A percentile compares a stretch with the other conserved stretches of the same genome.
Conservation (phyloP, 176 grass and related monocot species). For the Rhipidocladum racemiflorum region DNA sequence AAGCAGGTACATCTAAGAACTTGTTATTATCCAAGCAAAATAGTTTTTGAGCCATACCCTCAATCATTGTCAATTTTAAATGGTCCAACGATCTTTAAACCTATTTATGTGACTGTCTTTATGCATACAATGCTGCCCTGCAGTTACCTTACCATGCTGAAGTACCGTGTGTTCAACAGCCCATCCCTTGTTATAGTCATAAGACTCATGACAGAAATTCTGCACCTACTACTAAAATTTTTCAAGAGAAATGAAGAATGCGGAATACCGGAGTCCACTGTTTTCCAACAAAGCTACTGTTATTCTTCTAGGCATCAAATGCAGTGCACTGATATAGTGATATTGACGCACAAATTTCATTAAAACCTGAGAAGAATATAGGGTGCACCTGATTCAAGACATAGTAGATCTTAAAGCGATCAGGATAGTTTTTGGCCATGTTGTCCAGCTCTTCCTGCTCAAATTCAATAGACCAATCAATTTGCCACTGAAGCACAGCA, state of each 20-base stretch:
- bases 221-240: not conserved
- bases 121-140: not conserved
- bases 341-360: not conserved
- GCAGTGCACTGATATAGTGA: not conserved
- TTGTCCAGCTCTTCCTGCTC: constrained; percentile 84
- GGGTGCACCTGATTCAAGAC: constrained; percentile 83
- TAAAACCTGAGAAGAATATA: not conserved
- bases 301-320: not conserved
- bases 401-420: constrained; percentile 74
- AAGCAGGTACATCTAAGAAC: not conserved
- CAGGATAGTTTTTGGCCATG: constrained; percentile 60
- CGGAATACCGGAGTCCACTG: not conserved
- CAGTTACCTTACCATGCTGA: not conserved
- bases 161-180: not conserved
- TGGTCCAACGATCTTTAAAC: not conserved
- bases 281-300: not conserved
- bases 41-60: not conserved
- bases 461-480: constrained; percentile 29
- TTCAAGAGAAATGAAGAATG: not conserved
- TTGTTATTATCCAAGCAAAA: not conserved
- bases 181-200: not conserved
- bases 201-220: not conserved
- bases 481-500: not conserved
- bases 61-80: not conserved
- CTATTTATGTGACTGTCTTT: not conserved